Evolutionary conservation across 768 basidiomycete genomes (phyloP), one percentile per base, ranked within the genome.

Genomic region (Rubroboletus pulcherrimus): DNA sequence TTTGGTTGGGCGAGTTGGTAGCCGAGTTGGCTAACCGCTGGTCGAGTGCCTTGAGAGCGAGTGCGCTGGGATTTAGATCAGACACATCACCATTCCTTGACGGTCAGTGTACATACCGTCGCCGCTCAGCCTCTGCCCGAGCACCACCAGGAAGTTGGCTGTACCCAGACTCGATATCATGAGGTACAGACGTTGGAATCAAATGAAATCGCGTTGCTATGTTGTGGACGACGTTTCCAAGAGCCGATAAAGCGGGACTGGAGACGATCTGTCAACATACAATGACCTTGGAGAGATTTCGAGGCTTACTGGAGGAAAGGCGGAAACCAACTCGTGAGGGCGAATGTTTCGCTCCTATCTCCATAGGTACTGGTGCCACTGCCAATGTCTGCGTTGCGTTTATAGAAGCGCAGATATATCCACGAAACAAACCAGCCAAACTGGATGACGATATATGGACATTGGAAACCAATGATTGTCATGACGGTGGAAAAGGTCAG

Each of bases 401-500:
- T 98, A 79, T 98, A 93, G 78, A 99, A 98, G 37, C 97, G 86
- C 34, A 99, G 82, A 74, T 97, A 99, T 51, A 91, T 79, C 90
- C 93, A 99, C 33, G 89, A 82, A 8, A 94, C 90, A 54, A 97
- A 88, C 93, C 96, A 99, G n/a, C 96, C 97, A 70, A 98, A 99
- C 68, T 99, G 97, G 60, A 98, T 94, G 66, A 94, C 75, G 49
- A 95, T 92, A 77, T 85, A 96, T 15, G 93, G 93, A 54, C 85
- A 87, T 69, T 93, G 93, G 74, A 87, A 87, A 21, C 93, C 93
- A 43, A 93, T 55, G 46, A 96, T 61, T 59, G 86, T 88, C 74
- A 93, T 77, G 29, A 97, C 80, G 56, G 89, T 93, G 10, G 95
- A 98, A 54, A 98, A 72, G 2, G 91, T 88, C 56, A 98, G 80